Base-by-base conservation (phyloP, 2,329 filamentous ascomycete species). In the Zelopaecilomyces penicillatus region DNA sequence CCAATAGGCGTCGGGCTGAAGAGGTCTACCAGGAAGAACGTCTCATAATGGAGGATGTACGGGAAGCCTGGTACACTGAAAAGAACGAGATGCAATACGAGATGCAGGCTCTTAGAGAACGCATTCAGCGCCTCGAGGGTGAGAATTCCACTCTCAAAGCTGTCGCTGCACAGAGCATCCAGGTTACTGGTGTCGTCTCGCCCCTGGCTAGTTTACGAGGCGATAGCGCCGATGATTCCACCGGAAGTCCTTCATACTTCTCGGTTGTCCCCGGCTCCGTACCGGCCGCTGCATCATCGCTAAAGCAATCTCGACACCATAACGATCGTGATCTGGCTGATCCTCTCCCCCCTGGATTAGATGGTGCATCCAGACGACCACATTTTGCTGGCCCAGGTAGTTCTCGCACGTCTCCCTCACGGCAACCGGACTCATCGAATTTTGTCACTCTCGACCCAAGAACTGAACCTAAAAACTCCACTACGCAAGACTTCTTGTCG, bases 1-100 rank as follows among this genome's bases (percentile, higher is more conserved):
- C 72, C 5, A 75, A 72, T 49, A 69, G 74, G 8, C 67, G 68
- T 38, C 69, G 73, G 10, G 74, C 70, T 4, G 75, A 77, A 51
- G 70, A 75, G 54, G 69, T 77, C n/a, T 76, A 76, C 53, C 69
- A 69, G 49, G 72, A 76, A 51, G 74, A 78, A 53, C 69, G 73
- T 6, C 63, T 62, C 41, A 65, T 76, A 45, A 76, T 77, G 69
- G 71, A 76, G 42, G 69, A 73, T 34, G 69, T 75, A 48, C 65
- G 70, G 12, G 56, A 65, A 11, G 57, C 64, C 9, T 76, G 73
- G 73, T 58, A 69, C 26, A 57, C 58, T 10, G 71, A 76, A 51
- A 73, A 67, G 54, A 54, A 55, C 4, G 54, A 50, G 36, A 55
- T 75, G 52, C 48, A 70, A 31, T 59, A 57, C 33, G 66, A 74